Base-by-base conservation (phyloP, 495 filamentous ascomycete genomes). In the Glutinoglossum americanum region DNA sequence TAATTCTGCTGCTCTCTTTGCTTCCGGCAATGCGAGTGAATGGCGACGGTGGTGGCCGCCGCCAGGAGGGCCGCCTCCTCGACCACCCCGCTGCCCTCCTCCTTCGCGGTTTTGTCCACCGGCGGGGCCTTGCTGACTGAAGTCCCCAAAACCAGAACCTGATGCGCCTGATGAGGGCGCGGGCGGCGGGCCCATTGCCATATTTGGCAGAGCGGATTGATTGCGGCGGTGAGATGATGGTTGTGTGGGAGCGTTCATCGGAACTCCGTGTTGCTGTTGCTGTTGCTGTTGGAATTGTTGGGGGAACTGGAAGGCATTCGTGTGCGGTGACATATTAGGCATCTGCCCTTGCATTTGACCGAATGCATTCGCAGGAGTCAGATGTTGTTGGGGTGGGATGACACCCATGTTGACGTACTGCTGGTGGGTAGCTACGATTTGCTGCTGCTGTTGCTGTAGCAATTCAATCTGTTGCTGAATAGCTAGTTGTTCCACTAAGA, bases 401-500 rank as follows among this genome's bases (percentile, higher is more conserved):
- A 97, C 82, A 62, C 87, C 87, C 85, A 97, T 90, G 68, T 93
- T 92, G 59, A 93, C 84, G 71, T 95, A 97, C 68, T 97, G 90
- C 70, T 94, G 89, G 63, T 96, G 89, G 55, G 87, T 89, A 57
- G 85, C 85, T 67, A 90, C 84, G 68, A 97, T 93, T 67, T 97
- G 93, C 70, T 97, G 93, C 66, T 98, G 92, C 67, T 97, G 93
- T 68, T 94, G 89, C 72, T 98, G 92, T 62, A 98, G 79, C 70
- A 90, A 76, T 72, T 98, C 89, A 66, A 97, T 96, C 71, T 98
- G 92, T 74, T 97, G 92, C 70, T 95, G 90, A 70, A 98, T 85
- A 66, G 92, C 89, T 63, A 97, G 78, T 82, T 97, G 93, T 76
- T 97, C 92, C 87, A 95, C 87, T 92, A 57, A 23, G 26, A 23